These are phyloP conservation scores for Leonotis leonurus DNA, from an alignment of 257 asterid species.

Conservation along the genomic window DNA sequence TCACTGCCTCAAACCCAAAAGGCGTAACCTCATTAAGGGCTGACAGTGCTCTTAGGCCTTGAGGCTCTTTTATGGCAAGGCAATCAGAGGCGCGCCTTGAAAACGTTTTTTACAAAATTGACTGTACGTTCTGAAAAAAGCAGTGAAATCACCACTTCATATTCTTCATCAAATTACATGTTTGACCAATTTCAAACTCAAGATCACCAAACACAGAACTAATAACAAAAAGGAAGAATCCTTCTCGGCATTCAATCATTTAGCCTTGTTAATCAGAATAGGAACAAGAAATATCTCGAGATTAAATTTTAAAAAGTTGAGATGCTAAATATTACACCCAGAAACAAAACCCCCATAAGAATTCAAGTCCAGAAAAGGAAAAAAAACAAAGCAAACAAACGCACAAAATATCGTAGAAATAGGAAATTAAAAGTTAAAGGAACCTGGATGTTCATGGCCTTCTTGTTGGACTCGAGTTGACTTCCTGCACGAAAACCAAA, in stretches of 20 bases:
- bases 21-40: no score
- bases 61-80: no score
- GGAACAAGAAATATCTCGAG: background rate
- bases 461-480: conserved; percentile 45
- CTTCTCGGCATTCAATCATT: background rate
- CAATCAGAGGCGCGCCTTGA: no score
- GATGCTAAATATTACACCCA: background rate
- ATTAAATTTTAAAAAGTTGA: background rate
- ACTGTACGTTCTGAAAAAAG: background rate
- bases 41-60: no score
- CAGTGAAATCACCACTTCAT: background rate
- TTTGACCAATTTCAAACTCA: background rate
- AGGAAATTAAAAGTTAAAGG: no score
- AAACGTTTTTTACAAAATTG: no score
- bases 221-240: background rate
- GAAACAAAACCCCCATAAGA: no score
- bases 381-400: background rate
- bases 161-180: background rate
- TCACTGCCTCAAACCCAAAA: no score
- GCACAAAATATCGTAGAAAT: no score
- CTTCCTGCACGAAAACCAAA: conserved; percentile 32
- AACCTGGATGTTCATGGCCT: conserved; percentile 49
- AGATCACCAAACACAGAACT: background rate
- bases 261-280: background rate
- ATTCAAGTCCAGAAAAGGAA: background rate